Evolutionary conservation across 2,329 filamentous ascomycete species (phyloP), one percentile per base, ranked within the genome.

Genomic region (Massarina eburnea): DNA sequence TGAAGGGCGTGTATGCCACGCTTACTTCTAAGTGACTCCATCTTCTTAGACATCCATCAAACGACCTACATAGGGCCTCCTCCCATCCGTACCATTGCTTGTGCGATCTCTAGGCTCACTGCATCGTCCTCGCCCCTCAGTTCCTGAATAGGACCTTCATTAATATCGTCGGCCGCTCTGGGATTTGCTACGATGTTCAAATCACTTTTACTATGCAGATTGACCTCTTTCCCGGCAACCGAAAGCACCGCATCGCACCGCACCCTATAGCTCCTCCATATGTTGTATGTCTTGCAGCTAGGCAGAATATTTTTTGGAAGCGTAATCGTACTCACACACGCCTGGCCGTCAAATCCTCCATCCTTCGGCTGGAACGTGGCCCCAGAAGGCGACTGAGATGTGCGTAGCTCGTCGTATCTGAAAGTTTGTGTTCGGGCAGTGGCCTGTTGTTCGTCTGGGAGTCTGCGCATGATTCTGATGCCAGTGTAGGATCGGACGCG

Each of bases 211-310:
- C 22, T 19, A n/a, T 29, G 20, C 19, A 18, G 26, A 24, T 19
- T 24, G n/a, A 33, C 43, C 14, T 51, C 43, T 38, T 49, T 54
- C 12, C 54, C 54, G 4, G 48, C 49, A 20, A 51, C 41, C 8
- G 8, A 17, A 17, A 57, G 38, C 15, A 8, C 24, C 8, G 50
- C 37, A 6, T 46, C 43, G 15, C 30, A 43, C 29, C 51, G 36
- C 3, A 54, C 17, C 22, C 48, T 35, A 38, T 57, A 57, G 2
- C 44, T 33, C 15, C 48, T 22, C 54, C 54, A 57, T 4, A 51
- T 19, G 39, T 50, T 57, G 8, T 38, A 52, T n/a, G 51, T 54
- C 39, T 51, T 54, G 39, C 49, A 54, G 33, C 51, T 54, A 8
- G 51, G 49, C 8, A 45, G 12, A 12, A 51, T 38, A 1, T 15